Conservation (phyloP, 225 moss, liverwort and hornwort genomes). For the Antitrichia curtipendula region DNA sequence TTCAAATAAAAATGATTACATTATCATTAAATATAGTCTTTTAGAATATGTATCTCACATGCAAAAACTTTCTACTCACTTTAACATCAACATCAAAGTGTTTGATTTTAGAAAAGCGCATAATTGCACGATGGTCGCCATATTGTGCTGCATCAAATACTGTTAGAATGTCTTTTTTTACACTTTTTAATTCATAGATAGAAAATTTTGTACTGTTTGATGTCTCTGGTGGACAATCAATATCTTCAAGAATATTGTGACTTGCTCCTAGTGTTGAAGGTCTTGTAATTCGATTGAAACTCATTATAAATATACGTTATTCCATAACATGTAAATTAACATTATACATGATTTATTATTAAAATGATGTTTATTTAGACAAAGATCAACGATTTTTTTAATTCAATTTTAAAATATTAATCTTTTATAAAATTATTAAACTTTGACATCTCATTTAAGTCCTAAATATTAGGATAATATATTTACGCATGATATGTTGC, state of each 20-base stretch:
- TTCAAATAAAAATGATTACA: neutral
- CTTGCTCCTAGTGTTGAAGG: constrained; percentile 2
- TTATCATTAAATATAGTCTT: too few relatives aligned
- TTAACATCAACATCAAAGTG: constrained; percentile 83
- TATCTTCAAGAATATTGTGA: constrained; percentile 36
- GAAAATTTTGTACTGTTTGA: constrained; percentile 52
- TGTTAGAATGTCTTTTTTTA: constrained; percentile 63
- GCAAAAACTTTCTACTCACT: neutral
- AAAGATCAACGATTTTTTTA: neutral
- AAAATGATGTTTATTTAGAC: too few relatives aligned
- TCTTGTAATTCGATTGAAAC: neutral
- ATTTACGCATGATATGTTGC: rapidly evolving
- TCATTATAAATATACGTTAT: neutral
- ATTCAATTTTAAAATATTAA: neutral
- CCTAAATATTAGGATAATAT: neutral
- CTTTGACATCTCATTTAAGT: neutral
- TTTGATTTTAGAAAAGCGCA: constrained; percentile 72
- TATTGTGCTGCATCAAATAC: constrained; percentile 85
- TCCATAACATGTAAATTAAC: neutral
- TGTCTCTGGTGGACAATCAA: constrained; percentile 12
- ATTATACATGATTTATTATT: neutral
- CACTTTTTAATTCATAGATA: constrained; percentile 77
- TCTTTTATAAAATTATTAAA: neutral
- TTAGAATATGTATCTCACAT: neutral
- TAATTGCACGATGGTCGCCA: constrained; percentile 64